These are phyloP conservation scores for Dothideomycetes sp. DNA, from an alignment of 2,329 filamentous ascomycete genomes.

Conservation along the genomic window DNA sequence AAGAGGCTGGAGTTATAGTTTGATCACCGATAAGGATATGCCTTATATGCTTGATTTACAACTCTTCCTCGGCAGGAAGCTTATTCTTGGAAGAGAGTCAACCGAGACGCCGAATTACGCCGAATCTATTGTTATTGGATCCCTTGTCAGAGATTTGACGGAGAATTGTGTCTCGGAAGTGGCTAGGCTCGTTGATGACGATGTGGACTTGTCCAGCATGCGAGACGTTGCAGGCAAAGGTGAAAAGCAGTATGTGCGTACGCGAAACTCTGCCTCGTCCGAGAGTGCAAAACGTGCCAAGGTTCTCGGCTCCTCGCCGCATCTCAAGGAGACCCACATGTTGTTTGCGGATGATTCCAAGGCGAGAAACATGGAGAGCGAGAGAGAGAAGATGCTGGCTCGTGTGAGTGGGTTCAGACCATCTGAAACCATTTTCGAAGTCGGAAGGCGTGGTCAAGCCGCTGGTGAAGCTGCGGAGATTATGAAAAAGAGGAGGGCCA, in stretches of 20 bases:
- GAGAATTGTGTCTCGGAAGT: conserved; percentile 74
- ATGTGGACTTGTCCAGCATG: conserved; percentile 60
- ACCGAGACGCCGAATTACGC: conserved; percentile 58
- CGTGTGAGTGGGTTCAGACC: conserved; percentile 82
- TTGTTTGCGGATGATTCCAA: conserved; percentile 58
- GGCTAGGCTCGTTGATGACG: conserved; percentile 64
- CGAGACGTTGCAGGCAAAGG: conserved; percentile 71
- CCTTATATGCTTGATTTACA: conserved; percentile 92
- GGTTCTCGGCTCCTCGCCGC: conserved; percentile 57
- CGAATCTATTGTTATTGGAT: conserved; percentile 73
- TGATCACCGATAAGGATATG: conserved; percentile 76
- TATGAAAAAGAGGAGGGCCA: conserved; percentile 61
- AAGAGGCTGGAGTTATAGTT: conserved; percentile 88
- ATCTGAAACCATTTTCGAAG: conserved; percentile 91
- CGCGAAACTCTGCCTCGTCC: conserved; percentile 76
- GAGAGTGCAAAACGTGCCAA: conserved; percentile 86
- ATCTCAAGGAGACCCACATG: conserved; percentile 65
- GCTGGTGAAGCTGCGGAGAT: conserved; percentile 58
- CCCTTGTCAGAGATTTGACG: conserved; percentile 60
- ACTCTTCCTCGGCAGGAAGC: conserved; percentile 76
- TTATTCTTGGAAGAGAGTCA: conserved; percentile 61
- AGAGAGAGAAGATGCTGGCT: conserved; percentile 76
- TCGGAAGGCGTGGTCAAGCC: conserved; percentile 60
- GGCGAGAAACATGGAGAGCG: conserved; percentile 53
- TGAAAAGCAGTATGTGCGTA: conserved; percentile 84